Percentiles rank a stretch among this genome's conserved stretches.
Evolutionary conservation across 768 basidiomycete genomes (phyloP).

Genomic region (Tulasnella sp.): DNA sequence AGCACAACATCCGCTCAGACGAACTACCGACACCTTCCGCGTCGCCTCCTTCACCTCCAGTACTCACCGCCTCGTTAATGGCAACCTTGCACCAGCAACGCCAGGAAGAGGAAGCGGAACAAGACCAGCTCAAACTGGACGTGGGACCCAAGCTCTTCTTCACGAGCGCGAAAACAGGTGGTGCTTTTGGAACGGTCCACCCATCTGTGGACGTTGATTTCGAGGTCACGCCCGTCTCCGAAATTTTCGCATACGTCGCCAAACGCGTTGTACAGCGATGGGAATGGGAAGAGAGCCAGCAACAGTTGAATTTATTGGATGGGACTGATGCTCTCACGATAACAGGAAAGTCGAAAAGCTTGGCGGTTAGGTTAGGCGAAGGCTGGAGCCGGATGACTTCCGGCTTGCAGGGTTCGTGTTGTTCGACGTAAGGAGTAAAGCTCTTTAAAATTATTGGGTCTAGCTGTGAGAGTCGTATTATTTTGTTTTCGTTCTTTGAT

Average conservation of each 20-base stretch:
- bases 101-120: slow-evolving; percentile 38
- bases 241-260: slow-evolving; percentile 79
- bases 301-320: not conserved
- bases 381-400: slow-evolving; percentile 3
- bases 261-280: slow-evolving; percentile 61
- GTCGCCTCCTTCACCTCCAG: slow-evolving; percentile 36
- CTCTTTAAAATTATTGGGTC: not conserved
- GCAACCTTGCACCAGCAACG: slow-evolving; percentile 36
- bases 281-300: slow-evolving; percentile 64
- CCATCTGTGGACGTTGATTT: slow-evolving; percentile 18
- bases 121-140: slow-evolving; percentile 48
- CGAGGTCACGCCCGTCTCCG: slow-evolving; percentile 48
- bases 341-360: slow-evolving; percentile 7
- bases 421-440: not conserved
- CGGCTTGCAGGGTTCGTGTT: slow-evolving; percentile 17
- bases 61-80: slow-evolving; percentile 35
- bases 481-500: slow-evolving; percentile 8
- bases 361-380: not conserved
- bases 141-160: slow-evolving; percentile 69
- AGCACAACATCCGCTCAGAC: slow-evolving; percentile 35
- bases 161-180: slow-evolving; percentile 77
- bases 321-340: not conserved
- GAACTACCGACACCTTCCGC: slow-evolving; percentile 35
- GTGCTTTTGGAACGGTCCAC: slow-evolving; percentile 44
- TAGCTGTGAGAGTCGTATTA: not conserved